Percentiles rank a stretch among this genome's conserved stretches.
Evolutionary conservation across 345 rosid species (phyloP).

Genomic region (Citrus unshiu): DNA sequence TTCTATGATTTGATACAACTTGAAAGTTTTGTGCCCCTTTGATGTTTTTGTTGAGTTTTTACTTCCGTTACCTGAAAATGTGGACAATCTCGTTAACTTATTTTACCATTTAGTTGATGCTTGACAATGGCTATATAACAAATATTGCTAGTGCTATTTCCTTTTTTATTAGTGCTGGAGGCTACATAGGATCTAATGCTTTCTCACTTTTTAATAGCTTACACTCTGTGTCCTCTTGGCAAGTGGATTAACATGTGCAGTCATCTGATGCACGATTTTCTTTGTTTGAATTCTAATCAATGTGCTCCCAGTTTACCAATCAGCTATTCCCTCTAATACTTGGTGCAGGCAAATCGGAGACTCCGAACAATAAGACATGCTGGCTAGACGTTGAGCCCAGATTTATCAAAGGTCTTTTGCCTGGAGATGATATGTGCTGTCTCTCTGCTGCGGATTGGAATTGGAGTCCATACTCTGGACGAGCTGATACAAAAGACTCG

Average conservation of each 20-base stretch:
- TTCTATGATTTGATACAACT: background rate
- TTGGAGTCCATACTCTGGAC: background rate
- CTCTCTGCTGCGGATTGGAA: background rate
- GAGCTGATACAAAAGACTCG: background rate
- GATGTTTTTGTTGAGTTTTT: background rate
- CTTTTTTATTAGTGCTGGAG: background rate
- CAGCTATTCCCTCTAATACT: background rate
- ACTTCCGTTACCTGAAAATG: background rate
- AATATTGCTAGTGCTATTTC: no score
- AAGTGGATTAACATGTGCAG: background rate
- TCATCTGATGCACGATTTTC: background rate
- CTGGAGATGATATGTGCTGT: constrained; percentile 10
- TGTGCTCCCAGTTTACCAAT: background rate
- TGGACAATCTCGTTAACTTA: background rate
- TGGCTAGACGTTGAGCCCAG: background rate
- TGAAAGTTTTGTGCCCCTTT: background rate
- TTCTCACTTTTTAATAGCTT: background rate
- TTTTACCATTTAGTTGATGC: background rate
- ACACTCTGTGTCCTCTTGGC: background rate
- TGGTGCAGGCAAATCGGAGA: constrained; percentile 1
- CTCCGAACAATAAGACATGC: background rate
- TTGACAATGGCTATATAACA: background rate
- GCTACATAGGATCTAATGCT: background rate
- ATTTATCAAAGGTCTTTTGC: background rate
- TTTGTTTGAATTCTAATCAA: background rate